Evolutionary conservation across 495 filamentous ascomycete genomes (phyloP), one percentile per base, ranked within the genome.

Genomic region (Talaromyces stipitatus): DNA sequence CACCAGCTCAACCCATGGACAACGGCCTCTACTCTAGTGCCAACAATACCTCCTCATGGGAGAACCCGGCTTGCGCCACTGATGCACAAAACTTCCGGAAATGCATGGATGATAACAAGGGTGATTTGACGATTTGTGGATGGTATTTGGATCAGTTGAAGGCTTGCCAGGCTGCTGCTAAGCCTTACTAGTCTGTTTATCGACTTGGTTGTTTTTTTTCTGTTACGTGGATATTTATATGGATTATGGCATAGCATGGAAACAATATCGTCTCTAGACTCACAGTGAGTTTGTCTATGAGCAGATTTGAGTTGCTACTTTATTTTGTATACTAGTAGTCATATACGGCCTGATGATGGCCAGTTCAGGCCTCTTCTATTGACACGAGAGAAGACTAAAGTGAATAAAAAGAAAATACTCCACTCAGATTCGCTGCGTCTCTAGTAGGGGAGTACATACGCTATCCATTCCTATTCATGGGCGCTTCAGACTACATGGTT

Each of bases 71-170:
- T 75, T 98, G 94, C 74, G 82, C 84, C 55, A 80, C 76, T 12
- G 91, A 95, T 62, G 86, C 90, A 26, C 85, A 83, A 71, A 80
- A 80, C 72, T 96, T 98, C 83, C 90, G 90, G 60, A 85, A 86
- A 74, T 98, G 94, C 82, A 84, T 98, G 83, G 91, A 97, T 67
- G 86, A 98, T 63, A 87, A 98, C 71, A 72, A 83, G 64, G 95
- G 95, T 56, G 87, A 94, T 71, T 85, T 97, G 86, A 85, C 88
- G 70, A 96, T 96, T 64, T 98, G 94, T 76, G 85, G 86, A 60
- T 98, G 94, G 94, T 98, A 98, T 70, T 72, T 98, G 64, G 92
- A 97, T 72, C 94, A 98, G 82, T 78, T 98, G 70, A 96, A 96
- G 81, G 90, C 92, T 52, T 97, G 92, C 81, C 92, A 97, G 82